Conservation (phyloP, 495 filamentous ascomycete genomes). For the Neurospora africana region DNA sequence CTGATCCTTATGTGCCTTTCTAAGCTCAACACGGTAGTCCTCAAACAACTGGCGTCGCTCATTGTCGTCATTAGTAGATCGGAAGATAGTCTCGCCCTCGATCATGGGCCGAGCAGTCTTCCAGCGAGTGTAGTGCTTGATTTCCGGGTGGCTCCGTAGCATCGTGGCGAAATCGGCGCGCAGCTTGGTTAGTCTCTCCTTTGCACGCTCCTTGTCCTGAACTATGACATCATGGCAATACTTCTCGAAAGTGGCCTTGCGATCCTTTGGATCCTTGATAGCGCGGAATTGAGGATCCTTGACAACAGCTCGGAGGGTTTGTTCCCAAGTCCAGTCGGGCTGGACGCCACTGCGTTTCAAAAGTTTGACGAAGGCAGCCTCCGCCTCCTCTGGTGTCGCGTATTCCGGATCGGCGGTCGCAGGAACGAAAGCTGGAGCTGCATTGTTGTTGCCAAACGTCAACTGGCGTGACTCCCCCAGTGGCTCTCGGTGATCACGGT, state of each 20-base stretch:
- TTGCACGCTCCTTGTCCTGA: slow-evolving; percentile 90
- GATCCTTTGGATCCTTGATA: slow-evolving; percentile 85
- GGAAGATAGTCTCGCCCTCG: slow-evolving; percentile 90
- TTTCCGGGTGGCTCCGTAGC: slow-evolving; percentile 93
- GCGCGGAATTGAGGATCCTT: slow-evolving; percentile 91
- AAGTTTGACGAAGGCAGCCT: slow-evolving; percentile 86
- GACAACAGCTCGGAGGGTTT: slow-evolving; percentile 78
- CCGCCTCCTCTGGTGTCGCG: slow-evolving; percentile 76
- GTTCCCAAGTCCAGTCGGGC: slow-evolving; percentile 86
- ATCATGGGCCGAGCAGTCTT: slow-evolving; percentile 92
- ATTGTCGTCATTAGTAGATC: slow-evolving; percentile 75
- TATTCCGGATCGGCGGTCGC: slow-evolving; percentile 74
- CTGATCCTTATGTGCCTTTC: slow-evolving; percentile 62
- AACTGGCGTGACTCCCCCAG: slow-evolving; percentile 55
- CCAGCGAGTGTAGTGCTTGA: slow-evolving; percentile 96
- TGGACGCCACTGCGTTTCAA: slow-evolving; percentile 76
- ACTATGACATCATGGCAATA: slow-evolving; percentile 81
- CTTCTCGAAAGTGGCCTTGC: slow-evolving; percentile 90
- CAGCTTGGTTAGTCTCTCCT: slow-evolving; percentile 88
- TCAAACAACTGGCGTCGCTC: slow-evolving; percentile 91
- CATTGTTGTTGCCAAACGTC: slow-evolving; percentile 55
- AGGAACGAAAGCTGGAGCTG: slow-evolving; percentile 51
- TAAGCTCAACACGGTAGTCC: slow-evolving; percentile 81
- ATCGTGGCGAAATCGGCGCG: slow-evolving; percentile 91
- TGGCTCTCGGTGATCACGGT: slow-evolving; percentile 40